Base-by-base conservation (phyloP, 352 stramenopile genomes). In the Lagenidium giganteum region DNA sequence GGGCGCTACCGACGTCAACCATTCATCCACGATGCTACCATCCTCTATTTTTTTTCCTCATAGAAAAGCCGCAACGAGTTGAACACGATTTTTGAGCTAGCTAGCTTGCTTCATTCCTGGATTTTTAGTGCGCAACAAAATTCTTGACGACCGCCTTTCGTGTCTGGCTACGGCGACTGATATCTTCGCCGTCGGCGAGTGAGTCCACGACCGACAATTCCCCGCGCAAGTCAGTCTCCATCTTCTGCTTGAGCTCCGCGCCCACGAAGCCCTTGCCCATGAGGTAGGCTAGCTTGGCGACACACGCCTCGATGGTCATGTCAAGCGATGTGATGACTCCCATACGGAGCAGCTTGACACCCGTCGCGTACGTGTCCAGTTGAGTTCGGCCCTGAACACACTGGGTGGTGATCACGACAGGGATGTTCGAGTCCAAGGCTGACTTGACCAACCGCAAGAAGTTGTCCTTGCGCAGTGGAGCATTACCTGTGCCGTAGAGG, bases 401-500 rank as follows among this genome's bases (percentile, higher is more conserved):
- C 65, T 99, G 95, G 27, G 90, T 97, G 9, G 93, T 93, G 38
- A 94, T 92, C 14, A 95, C 87, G 21, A 98, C 91, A 2, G 96
- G 64, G 39, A 98, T 95, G 9, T 70, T 65, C 20, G 73, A 68
- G 14, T 87, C 53, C 25, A 87, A 61, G 1, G 93, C 89, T 37
- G 73, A 62, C 38, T 79, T 57, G 5, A 98, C 64, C n/a, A 95
- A 64, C 28, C 87, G 64, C 26, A 98, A 45, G 26, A 98, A 94
- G 6, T 61, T 70, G 47, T 95, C 64, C 49, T 97, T 96, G 8
- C 80, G 67, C 47, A 84, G 64, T 18, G 94, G 93, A 16, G 93
- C 82, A 48, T 98, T 99, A 51, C 95, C 95, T 20, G 95, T 98
- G 29, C 95, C 95, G 49, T 98, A 98, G 4, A 98, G 62, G 50